Percentiles rank a stretch among this genome's conserved stretches.
These are phyloP conservation scores for Marsdenia floribunda DNA, from an alignment of 257 asterid genomes.

Conservation along the genomic window DNA sequence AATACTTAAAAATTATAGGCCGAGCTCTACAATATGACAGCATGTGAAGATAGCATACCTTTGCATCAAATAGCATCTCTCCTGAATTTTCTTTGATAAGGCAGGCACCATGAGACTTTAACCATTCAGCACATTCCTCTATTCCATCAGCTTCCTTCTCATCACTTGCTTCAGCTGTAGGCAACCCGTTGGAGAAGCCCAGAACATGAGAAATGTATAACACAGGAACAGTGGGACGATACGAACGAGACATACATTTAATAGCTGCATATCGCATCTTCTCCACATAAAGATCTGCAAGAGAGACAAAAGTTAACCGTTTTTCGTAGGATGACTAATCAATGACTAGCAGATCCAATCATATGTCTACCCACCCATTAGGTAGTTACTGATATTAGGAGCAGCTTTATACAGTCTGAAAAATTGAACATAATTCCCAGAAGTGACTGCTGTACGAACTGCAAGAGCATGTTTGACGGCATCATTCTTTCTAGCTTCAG, in stretches of 20 bases:
- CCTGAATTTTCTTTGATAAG: conserved; percentile 59
- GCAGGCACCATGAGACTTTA: conserved; percentile 93
- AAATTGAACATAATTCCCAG: conserved; percentile 83
- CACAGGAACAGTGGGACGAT: conserved; percentile 91
- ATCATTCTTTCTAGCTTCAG: conserved; percentile 53
- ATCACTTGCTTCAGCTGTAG: conserved; percentile 42
- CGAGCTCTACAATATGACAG: neutral
- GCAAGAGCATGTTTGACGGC: conserved; percentile 89
- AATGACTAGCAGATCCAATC: conserved; percentile 6
- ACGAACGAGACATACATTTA: conserved; percentile 86
- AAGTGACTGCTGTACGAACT: conserved; percentile 86
- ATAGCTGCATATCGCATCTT: conserved; percentile 96
- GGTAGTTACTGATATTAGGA: conserved; percentile 69
- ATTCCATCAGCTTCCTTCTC: conserved; percentile 59
- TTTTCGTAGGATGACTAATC: neutral
- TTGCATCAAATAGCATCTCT: conserved; percentile 74
- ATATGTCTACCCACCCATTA: conserved; percentile 65
- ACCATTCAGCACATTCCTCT: conserved; percentile 94
- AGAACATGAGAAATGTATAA: conserved; percentile 68
- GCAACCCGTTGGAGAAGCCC: conserved; percentile 53
- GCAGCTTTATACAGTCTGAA: conserved; percentile 85
- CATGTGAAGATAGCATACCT: conserved; percentile 39
- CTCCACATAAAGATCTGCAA: conserved; percentile 89
- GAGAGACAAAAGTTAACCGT: neutral
- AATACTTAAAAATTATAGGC: neutral